Conservation (phyloP, 2,329 filamentous ascomycete species). For the Diaporthe destruens region DNA sequence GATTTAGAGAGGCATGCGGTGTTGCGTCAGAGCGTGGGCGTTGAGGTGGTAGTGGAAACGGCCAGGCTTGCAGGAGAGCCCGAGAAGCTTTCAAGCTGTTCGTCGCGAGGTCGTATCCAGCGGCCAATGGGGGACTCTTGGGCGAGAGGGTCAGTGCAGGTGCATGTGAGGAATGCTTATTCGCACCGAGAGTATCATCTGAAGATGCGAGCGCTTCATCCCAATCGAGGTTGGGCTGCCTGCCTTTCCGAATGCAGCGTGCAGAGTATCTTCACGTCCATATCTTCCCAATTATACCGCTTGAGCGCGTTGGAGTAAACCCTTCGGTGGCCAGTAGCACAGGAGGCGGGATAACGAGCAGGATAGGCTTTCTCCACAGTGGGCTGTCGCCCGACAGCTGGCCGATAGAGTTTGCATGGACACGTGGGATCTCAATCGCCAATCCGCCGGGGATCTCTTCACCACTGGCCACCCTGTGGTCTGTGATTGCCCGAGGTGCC, state of each 20-base stretch:
- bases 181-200: constrained; percentile 14
- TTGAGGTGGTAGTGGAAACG: constrained; percentile 1
- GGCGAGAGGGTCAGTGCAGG: constrained; percentile 19
- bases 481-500: constrained; percentile 24
- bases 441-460: constrained; percentile 15
- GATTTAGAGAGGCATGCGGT: background rate
- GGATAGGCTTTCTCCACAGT: background rate
- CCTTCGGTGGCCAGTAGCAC: no score
- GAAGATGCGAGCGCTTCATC: constrained; percentile 12
- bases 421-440: constrained; percentile 32
- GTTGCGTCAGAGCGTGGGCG: constrained; percentile 19
- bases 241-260: background rate
- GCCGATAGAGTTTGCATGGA: constrained; percentile 32
- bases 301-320: background rate
- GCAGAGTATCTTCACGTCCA: background rate
- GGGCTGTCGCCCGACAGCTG: constrained; percentile 13
- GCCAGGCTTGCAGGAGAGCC: background rate
- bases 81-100: constrained; percentile 11
- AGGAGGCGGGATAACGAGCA: background rate
- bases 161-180: constrained; percentile 27
- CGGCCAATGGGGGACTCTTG: background rate
- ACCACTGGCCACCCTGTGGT: constrained; percentile 31
- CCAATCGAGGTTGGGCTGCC: background rate
- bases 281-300: background rate
- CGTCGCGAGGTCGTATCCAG: constrained; percentile 16